phyloP scores from a whole-genome alignment of 1,284 basidiomycete genomes.

The Caloboletus inedulis region DNA sequence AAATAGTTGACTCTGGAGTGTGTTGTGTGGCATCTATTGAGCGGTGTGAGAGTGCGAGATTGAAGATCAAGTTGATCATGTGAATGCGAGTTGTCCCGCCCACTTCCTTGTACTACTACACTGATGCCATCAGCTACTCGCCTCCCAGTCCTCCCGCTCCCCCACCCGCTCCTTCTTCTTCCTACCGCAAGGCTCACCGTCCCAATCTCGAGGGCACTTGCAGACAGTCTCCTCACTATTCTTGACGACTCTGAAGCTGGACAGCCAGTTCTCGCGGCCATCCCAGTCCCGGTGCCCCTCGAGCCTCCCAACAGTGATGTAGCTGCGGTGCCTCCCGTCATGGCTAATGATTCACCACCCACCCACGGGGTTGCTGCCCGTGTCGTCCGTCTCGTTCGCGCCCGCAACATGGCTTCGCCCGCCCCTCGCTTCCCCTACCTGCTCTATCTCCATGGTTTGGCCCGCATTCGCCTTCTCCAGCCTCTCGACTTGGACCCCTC shows the following conservation, averaged over 20 bases:
- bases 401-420: conserved; percentile 34
- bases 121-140: conserved; percentile 35
- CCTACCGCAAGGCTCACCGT: conserved; percentile 63
- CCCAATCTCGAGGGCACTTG: conserved; percentile 53
- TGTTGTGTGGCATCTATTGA: background rate
- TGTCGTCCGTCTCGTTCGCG: conserved; percentile 59
- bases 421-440: conserved; percentile 51
- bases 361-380: conserved; percentile 51
- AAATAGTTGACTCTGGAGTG: conserved; percentile 15
- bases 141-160: conserved; percentile 59
- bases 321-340: background rate
- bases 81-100: background rate
- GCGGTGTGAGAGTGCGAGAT: conserved; percentile 6
- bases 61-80: background rate
- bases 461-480: conserved; percentile 47
- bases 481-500: conserved; percentile 33
- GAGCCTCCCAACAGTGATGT: conserved; percentile 26
- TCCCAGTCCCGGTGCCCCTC: conserved; percentile 43
- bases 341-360: conserved; percentile 8
- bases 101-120: background rate
- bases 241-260: conserved; percentile 58
- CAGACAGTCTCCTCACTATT: conserved; percentile 56
- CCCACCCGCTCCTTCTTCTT: conserved; percentile 62
- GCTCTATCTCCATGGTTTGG: conserved; percentile 63
- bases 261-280: conserved; percentile 61